Base-by-base conservation (phyloP, 108 stramenopile genomes). In the Schizochytrium sp. region DNA sequence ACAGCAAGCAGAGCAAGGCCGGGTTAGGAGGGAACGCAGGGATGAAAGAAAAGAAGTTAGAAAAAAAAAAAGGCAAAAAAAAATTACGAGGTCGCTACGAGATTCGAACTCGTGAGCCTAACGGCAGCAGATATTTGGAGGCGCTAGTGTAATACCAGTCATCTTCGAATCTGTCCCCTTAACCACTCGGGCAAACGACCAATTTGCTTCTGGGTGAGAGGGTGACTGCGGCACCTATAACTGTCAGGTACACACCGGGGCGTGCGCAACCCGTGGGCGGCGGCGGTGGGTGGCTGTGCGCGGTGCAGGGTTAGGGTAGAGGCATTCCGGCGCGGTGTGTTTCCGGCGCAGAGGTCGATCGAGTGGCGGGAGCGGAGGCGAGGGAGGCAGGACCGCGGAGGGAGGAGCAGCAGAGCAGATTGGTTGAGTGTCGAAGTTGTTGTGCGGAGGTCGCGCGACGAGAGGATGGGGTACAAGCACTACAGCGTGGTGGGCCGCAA, bases 401-500 rank as follows among this genome's bases (percentile, higher is more conserved):
- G 58, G 58, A 19, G 21, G 19, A n/a, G 58, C 58, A 23, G 34
- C 34, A 69, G 63, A 41, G 63, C 41, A 41, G 63, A 69, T 69
- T 41, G 63, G 34, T 12, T 12, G 41, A 8, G 25, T 12, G 34
- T 14, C 41, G 63, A 23, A 4, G 63, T 23, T 23, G 63, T 23
- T 6, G 63, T 23, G 41, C 21, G 8, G 10, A 10, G 25, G 63
- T 23, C 14, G 25, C 63, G 41, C 63, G 41, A 6, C 8, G 23
- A 18, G 12, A 88, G 19, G 58, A 88, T 88, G 87, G 29, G 72
- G 6, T 43, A 98, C 96, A 94, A 94, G 55, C 98, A 97, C 97
- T 99, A 96, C 94, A 97, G 99, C 93, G 98, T 99, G 87, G 98
- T 99, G 87, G 99, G 99, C 93, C 97, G 99, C 89, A 97, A 98